Conservation (phyloP, 2,329 filamentous ascomycete species). For the Sporothrix pseudoabietina region DNA sequence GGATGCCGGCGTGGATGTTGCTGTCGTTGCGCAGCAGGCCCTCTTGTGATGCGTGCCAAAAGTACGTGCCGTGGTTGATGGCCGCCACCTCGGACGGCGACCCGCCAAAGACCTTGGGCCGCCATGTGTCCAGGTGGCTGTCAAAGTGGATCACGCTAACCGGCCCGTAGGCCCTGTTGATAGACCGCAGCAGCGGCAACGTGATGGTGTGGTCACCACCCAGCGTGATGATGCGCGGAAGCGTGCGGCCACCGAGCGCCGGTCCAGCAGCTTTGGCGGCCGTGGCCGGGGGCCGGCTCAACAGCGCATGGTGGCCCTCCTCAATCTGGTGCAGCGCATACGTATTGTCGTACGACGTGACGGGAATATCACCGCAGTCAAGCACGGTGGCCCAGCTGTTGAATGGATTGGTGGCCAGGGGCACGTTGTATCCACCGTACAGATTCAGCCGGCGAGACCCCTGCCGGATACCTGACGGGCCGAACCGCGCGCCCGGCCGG, state of each 20-base stretch:
- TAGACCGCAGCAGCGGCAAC: conserved; percentile 59
- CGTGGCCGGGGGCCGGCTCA: conserved; percentile 71
- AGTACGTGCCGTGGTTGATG: conserved; percentile 87
- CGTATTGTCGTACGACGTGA: conserved; percentile 83
- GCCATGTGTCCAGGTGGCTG: conserved; percentile 70
- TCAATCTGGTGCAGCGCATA: conserved; percentile 84
- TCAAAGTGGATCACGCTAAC: conserved; percentile 66
- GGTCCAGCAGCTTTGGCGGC: conserved; percentile 67
- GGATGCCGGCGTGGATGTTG: conserved; percentile 85
- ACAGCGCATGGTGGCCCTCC: conserved; percentile 75
- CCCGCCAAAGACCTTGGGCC: conserved; percentile 83
- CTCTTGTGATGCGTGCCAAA: conserved; percentile 78
- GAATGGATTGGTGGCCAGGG: conserved; percentile 77
- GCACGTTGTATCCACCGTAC: conserved; percentile 89
- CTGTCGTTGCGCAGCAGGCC: conserved; percentile 78
- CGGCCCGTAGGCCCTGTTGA: conserved; percentile 63
- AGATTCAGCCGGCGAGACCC: conserved; percentile 79
- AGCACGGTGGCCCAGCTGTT: conserved; percentile 77
- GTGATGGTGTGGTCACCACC: conserved; percentile 66
- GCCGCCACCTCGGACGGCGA: conserved; percentile 74
- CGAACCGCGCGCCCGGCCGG: conserved; percentile 79
- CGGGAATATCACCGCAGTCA: conserved; percentile 82
- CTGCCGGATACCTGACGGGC: conserved; percentile 81
- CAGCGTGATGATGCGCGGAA: conserved; percentile 79
- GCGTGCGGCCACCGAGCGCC: conserved; percentile 71